Evolutionary conservation across 208 protist genomes (phyloP).

Genomic region (Leishmania arabica): DNA sequence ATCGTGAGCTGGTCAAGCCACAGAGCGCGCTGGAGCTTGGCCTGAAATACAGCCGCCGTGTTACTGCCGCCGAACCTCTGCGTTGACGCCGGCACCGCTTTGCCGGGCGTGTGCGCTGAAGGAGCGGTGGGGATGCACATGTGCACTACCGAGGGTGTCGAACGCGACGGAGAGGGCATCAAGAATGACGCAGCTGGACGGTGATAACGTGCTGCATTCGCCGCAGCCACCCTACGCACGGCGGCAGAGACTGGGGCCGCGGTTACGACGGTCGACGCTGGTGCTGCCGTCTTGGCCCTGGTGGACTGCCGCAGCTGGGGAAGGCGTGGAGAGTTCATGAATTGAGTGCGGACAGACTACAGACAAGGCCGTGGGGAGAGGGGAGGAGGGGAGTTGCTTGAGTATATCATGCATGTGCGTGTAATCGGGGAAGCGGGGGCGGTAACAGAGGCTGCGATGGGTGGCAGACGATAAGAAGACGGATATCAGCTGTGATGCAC

Average conservation of each 20-base stretch:
- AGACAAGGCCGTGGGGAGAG: background rate
- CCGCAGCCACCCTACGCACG: background rate
- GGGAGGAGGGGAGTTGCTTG: background rate
- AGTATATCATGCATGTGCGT: background rate
- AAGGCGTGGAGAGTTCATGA: background rate
- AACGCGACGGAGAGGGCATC: background rate
- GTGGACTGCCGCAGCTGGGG: constrained; percentile 4
- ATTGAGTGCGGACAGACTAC: background rate
- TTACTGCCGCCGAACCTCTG: background rate
- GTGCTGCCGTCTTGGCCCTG: background rate
- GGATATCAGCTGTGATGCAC: background rate
- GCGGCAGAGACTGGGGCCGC: background rate
- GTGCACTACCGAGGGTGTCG: background rate
- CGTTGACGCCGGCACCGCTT: background rate
- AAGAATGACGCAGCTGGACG: background rate
- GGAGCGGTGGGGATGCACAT: background rate
- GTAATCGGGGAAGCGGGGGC: background rate
- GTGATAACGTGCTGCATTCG: background rate
- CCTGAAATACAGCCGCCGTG: constrained; percentile 16
- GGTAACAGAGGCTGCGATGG: background rate
- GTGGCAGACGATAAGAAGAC: background rate
- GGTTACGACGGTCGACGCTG: background rate
- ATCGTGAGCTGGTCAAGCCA: constrained; percentile 23
- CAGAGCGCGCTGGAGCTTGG: constrained; percentile 26
- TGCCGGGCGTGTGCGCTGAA: background rate